phyloP scores from a whole-genome alignment of 2,329 filamentous ascomycete genomes.

The Aspergillus hiratsukae region DNA sequence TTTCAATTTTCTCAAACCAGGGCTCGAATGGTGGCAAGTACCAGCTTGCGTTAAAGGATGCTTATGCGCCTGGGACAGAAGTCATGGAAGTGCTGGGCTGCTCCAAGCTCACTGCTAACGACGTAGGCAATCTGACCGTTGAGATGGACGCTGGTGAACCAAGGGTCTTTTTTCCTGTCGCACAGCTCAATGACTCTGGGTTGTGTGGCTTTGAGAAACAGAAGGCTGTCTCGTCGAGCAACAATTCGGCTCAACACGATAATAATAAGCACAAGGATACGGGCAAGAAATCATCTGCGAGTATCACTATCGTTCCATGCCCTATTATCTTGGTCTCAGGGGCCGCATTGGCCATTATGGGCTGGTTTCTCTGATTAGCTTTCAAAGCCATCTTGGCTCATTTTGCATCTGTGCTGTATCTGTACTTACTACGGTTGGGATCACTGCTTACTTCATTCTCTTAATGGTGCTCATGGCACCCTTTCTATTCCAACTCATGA shows the following conservation, averaged over 20 bases:
- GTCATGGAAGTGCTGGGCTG: slow-evolving; percentile 25
- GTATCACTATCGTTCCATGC: not conserved
- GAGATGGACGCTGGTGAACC: slow-evolving; percentile 25
- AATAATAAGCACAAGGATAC: not conserved
- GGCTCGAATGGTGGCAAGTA: slow-evolving; percentile 27
- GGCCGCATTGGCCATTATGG: not conserved
- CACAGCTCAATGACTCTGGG: slow-evolving; percentile 22
- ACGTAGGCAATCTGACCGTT: slow-evolving; percentile 16
- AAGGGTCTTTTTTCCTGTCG: slow-evolving; percentile 24
- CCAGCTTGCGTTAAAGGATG: slow-evolving; percentile 23
- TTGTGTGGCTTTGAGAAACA: slow-evolving; percentile 18
- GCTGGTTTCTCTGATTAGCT: not conserved
- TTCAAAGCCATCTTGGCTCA: not conserved
- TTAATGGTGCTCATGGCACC: not conserved
- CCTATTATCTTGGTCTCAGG: not conserved
- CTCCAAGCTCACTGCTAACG: slow-evolving; percentile 17
- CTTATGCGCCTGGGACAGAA: slow-evolving; percentile 18
- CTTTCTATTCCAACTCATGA: no score
- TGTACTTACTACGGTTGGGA: not conserved
- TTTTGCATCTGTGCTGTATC: not conserved
- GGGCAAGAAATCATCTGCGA: not conserved
- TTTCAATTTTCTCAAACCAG: slow-evolving; percentile 43
- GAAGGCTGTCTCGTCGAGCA: not conserved
- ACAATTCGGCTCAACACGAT: not conserved
- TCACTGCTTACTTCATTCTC: not conserved